These are phyloP conservation scores for Paraphoma chrysanthemicola DNA, from an alignment of 2,329 filamentous ascomycete genomes.

Conservation along the genomic window DNA sequence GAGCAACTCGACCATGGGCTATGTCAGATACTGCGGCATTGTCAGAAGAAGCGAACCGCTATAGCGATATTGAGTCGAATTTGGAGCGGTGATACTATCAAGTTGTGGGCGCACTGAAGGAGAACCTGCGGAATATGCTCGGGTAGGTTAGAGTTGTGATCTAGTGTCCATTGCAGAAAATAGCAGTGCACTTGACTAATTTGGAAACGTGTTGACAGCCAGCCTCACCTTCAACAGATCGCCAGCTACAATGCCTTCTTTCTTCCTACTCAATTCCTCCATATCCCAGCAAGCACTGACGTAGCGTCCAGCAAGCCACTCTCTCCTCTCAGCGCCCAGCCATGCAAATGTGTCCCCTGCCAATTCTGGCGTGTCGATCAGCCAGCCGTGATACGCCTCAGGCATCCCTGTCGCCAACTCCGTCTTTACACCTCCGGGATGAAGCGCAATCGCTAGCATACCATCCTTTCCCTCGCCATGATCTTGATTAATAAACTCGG, in stretches of 20 bases:
- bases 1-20: no score
- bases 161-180: no score
- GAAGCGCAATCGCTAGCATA: slow-evolving; percentile 26
- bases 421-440: slow-evolving; percentile 33
- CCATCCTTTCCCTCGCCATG: slow-evolving; percentile 23
- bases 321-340: slow-evolving; percentile 30
- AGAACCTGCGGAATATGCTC: no score
- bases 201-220: slow-evolving; percentile 11
- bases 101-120: no score
- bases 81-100: no score
- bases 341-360: slow-evolving; percentile 35
- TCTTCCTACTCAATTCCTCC: slow-evolving; percentile 31
- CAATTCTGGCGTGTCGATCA: slow-evolving; percentile 33
- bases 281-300: slow-evolving; percentile 37
- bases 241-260: slow-evolving; percentile 17
- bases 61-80: no score
- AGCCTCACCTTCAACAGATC: slow-evolving; percentile 25
- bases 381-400: slow-evolving; percentile 1
- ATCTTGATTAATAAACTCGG: slow-evolving; percentile 57
- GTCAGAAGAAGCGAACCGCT: no score
- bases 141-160: no score
- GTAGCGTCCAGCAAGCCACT: slow-evolving; percentile 36
- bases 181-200: background rate
- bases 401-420: slow-evolving; percentile 15
- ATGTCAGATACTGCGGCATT: no score